phyloP scores from a whole-genome alignment of 2,329 filamentous ascomycete genomes.

The Fusarium solani-melongenae region DNA sequence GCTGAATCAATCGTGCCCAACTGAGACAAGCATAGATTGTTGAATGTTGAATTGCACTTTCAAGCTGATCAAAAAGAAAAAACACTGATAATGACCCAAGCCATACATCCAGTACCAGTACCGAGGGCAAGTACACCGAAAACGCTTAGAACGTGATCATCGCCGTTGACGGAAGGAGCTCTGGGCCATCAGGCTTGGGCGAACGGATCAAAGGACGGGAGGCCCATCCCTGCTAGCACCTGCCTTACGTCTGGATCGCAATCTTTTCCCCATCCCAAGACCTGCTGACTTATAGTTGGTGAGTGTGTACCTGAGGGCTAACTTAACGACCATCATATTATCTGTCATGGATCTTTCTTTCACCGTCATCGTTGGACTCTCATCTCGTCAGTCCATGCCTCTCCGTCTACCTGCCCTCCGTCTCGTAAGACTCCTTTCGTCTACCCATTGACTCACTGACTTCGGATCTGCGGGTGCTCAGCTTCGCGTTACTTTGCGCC shows the following conservation, averaged over 20 bases:
- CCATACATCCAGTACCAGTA: too few relatives aligned
- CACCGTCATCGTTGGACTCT: neutral
- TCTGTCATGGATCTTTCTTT: neutral
- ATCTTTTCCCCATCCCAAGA: conserved; percentile 6
- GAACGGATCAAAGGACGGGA: conserved; percentile 24
- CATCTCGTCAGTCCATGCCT: neutral
- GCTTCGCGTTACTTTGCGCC: conserved; percentile 31
- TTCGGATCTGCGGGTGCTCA: conserved; percentile 8
- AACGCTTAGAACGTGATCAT: neutral
- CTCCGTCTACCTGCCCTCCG: neutral
- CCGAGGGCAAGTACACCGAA: neutral
- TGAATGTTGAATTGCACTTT: neutral
- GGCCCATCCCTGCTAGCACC: conserved; percentile 25
- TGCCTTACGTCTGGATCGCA: conserved; percentile 30
- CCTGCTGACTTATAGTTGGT: neutral
- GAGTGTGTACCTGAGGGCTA: neutral
- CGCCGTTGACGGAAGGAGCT: conserved; percentile 15
- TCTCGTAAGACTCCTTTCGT: neutral
- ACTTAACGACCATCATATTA: neutral
- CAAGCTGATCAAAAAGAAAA: neutral
- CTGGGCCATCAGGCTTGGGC: conserved; percentile 1
- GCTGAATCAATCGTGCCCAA: conserved; percentile 3
- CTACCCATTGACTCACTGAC: neutral
- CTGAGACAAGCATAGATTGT: conserved; percentile 6
- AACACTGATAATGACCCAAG: neutral